Base-by-base conservation (phyloP, 345 rosid genomes). In the Syzygium oleosum region DNA sequence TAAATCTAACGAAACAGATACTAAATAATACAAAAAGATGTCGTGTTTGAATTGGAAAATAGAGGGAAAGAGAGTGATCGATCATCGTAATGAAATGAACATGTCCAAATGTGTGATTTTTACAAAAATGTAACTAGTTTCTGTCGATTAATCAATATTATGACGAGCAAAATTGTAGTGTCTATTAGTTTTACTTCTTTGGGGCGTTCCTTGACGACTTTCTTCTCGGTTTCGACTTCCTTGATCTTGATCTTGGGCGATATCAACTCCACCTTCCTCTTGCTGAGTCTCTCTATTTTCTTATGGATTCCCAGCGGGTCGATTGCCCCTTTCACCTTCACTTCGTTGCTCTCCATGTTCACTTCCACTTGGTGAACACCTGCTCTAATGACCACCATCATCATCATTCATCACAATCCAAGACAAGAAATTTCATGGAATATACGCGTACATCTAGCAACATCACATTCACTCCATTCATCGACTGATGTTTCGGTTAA, bases 311-410 rank as follows among this genome's bases (percentile, higher is more conserved):
- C 91, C 38, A 90, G 85, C 5, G 89, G 93, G 27, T 95, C 97
- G 54, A 96, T 91, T 52, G 22, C 91, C 2, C 99, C 98, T 89
- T 93, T 94, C 80, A 95, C 98, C 91, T 94, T 97, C 63, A 97
- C 89, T 84, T 97, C 98, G 73, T 91, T 87, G 88, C 96, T 96
- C 88, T 96, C 95, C 68, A 89, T 9, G 88, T 92, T 92, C 56
- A 88, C 73, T 1, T 94, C 97, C 87, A 94, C 99, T 12, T 90
- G 88, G n/a, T 94, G 96, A 58, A 97, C 93, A 63, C 98, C 99
- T 96, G 91, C 2, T 4, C 52, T 43, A 53, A 61, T 52, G 58
- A 15, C 6, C 58, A 14, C 27, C 15, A 12, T 52, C 38, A 13
- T 84, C 56, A 52, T 21, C 56, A 52, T 51, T 84, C 58, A 52